A percentile compares a stretch with the other conserved stretches of the same genome.
These are phyloP conservation scores for Letharia columbiana DNA, from an alignment of 495 filamentous ascomycete genomes.

Conservation along the genomic window DNA sequence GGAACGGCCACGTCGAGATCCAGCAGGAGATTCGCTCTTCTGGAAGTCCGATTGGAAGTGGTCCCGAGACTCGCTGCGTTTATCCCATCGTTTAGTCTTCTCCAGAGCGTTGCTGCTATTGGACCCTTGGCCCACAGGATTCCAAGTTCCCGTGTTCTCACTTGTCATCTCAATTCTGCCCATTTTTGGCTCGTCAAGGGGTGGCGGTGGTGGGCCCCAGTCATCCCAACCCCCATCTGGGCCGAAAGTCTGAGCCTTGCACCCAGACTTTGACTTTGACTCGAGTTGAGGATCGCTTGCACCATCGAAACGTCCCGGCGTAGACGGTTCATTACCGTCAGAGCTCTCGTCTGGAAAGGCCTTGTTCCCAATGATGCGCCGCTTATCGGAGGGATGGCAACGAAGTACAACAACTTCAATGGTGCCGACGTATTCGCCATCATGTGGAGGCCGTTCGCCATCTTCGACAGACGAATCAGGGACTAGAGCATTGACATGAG, in stretches of 20 bases:
- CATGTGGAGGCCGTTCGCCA: slow-evolving; percentile 21
- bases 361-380: not conserved
- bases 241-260: not conserved
- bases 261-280: not conserved
- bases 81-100: not conserved
- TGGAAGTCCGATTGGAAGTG: not conserved
- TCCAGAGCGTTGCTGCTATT: not conserved
- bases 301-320: slow-evolving; percentile 8
- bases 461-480: slow-evolving; percentile 18
- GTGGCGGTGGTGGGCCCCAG: not conserved
- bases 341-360: not conserved
- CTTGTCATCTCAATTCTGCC: slow-evolving; percentile 8
- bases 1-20: not conserved
- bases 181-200: not conserved
- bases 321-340: not conserved
- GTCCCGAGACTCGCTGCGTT: slow-evolving; percentile 7
- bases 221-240: slow-evolving; percentile 12
- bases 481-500: slow-evolving; percentile 6
- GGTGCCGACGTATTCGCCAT: slow-evolving; percentile 35
- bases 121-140: not conserved
- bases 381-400: slow-evolving; percentile 21
- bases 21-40: not conserved
- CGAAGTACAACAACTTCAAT: slow-evolving; percentile 43
- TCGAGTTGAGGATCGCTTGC: not conserved
- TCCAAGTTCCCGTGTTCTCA: slow-evolving; percentile 6